These are phyloP conservation scores for Linnemannia zychae DNA, from an alignment of 192 early-diverging fungal species.

Conservation along the genomic window DNA sequence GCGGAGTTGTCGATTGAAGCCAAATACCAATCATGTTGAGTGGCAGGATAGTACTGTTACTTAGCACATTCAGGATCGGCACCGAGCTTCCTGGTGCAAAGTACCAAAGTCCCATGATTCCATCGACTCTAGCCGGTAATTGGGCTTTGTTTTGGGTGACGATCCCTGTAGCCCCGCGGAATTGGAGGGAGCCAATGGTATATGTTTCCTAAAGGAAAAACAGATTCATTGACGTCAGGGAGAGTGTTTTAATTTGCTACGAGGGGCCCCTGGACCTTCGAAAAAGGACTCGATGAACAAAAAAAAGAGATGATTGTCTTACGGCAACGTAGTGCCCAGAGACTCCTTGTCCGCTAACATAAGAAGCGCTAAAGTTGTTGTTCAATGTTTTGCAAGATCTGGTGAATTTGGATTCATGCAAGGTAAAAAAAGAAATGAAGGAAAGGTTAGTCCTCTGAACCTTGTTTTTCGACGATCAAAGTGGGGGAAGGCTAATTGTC, in stretches of 20 bases:
- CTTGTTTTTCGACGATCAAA: neutral
- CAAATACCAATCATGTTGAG: slow-evolving; percentile 32
- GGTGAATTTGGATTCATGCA: neutral
- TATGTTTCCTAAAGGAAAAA: slow-evolving; percentile 14
- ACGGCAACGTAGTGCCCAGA: slow-evolving; percentile 16
- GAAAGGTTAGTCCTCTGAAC: neutral
- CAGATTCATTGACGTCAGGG: neutral
- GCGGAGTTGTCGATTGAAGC: neutral
- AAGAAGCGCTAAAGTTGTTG: slow-evolving; percentile 16
- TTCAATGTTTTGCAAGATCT: slow-evolving; percentile 26
- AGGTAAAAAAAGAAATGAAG: neutral
- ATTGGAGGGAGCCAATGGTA: slow-evolving; percentile 27
- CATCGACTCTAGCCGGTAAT: slow-evolving; percentile 22
- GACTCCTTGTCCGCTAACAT: slow-evolving; percentile 32
- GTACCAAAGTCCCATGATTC: slow-evolving; percentile 46
- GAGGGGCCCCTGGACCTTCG: too few species aligned
- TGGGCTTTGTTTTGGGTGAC: slow-evolving; percentile 11
- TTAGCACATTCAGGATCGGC: slow-evolving; percentile 31
- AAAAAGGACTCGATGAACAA: neutral
- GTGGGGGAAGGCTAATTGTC: neutral
- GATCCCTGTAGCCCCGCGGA: slow-evolving; percentile 22
- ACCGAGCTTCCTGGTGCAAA: neutral
- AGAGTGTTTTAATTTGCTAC: too few species aligned
- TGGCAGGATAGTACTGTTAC: slow-evolving; percentile 10
- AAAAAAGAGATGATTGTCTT: neutral